Percentiles rank a stretch among this genome's conserved stretches.
Evolutionary conservation across 2,329 filamentous ascomycete genomes (phyloP).

Genomic region (Colletotrichum lini): DNA sequence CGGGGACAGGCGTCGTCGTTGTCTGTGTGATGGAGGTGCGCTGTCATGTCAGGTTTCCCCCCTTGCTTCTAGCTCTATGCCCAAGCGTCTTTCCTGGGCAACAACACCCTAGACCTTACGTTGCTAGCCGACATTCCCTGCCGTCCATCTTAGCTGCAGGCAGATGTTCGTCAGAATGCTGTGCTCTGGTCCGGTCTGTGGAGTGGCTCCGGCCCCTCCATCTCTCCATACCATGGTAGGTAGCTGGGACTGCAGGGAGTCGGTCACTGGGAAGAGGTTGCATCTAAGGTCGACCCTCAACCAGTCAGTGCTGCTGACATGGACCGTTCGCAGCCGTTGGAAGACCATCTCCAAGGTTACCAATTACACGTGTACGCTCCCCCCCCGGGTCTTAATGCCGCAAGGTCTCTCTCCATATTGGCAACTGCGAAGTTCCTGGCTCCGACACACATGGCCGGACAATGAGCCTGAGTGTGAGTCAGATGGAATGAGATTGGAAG

Average conservation of each 20-base stretch:
- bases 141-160: background rate
- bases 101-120: conserved; percentile 49
- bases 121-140: conserved; percentile 23
- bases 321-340: conserved; percentile 9
- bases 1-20: conserved; percentile 17
- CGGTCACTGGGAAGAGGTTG: conserved; percentile 19
- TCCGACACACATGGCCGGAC: conserved; percentile 17
- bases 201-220: conserved; percentile 27
- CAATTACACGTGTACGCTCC: background rate
- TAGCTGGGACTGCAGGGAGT: conserved; percentile 18
- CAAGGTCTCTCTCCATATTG: conserved; percentile 12
- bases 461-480: conserved; percentile 29
- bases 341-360: conserved; percentile 39
- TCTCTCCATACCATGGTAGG: background rate
- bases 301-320: conserved; percentile 34
- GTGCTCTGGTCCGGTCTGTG: conserved; percentile 30
- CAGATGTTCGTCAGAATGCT: conserved; percentile 24
- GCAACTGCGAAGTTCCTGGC: background rate
- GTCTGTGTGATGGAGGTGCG: conserved; percentile 35
- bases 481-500: conserved; percentile 23
- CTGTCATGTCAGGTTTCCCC: conserved; percentile 27
- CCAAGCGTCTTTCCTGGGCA: conserved; percentile 35
- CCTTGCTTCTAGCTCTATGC: conserved; percentile 7
- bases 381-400: conserved; percentile 29
- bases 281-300: conserved; percentile 10